Base-by-base conservation (phyloP, 805 yeast genomes). In the Kazachstania kunashirensis region DNA sequence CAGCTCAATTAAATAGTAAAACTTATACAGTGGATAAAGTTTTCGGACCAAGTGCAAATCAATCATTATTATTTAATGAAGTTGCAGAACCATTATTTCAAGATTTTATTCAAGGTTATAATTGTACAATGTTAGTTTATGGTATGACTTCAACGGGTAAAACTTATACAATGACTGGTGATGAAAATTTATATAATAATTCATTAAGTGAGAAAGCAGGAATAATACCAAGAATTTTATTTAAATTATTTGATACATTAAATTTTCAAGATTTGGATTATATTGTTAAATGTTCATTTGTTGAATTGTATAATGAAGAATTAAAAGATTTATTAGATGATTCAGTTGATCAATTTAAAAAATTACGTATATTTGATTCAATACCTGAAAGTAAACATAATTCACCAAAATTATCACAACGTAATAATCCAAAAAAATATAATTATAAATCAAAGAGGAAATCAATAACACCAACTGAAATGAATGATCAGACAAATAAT, bases 121-220 rank as follows among this genome's bases (percentile, higher is more conserved):
- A 84, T 53, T 84, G 86, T 46, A 81, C 95, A 0, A 70, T 84
- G 20, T 67, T 85, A 46, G 94, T 92, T 0, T 86, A 86, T 59
- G 96, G 96, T 5, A 94, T 84, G 69, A 85, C 95, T 0, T 92
- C 95, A 1, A 82, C 94, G 0, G 95, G 95, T 18, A 85, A 84
- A 50, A 84, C 95, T 0, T 77, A 76, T 52, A 67, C 83, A 10
- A 76, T 77, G 92, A 75, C 82, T 2, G 94, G 95, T 5, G 81
- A 82, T 31, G 65, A 71, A 34, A 47, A 51, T 20, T 33, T 53
- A 24, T 47, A 31, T 17, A 52, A 52, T 33, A 57, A 56, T 16
- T 51, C 56, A 35, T 43, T 69, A 24, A 60, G 65, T 33, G 67
- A 67, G 14, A 59, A 68, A 18, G 81, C 84, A 0, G 86, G 85